Percentiles rank a stretch among this genome's conserved stretches.
These are phyloP conservation scores for Nicotiana obtusifolia DNA, from an alignment of 257 asterid species.

Conservation along the genomic window DNA sequence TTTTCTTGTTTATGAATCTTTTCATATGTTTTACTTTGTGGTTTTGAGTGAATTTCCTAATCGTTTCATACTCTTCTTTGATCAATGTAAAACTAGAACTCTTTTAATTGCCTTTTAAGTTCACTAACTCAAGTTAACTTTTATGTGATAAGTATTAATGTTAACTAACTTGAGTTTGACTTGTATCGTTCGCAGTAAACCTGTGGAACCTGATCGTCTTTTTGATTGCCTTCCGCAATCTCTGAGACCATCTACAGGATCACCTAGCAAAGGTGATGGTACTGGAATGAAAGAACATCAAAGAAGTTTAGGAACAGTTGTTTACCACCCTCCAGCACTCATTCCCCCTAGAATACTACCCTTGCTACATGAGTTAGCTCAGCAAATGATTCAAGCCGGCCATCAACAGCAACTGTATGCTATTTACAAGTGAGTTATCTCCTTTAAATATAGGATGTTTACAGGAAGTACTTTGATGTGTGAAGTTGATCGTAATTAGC, in stretches of 20 bases:
- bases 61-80: background rate
- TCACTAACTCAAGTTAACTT: background rate
- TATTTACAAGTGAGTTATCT: constrained; percentile 49
- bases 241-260: constrained; percentile 58
- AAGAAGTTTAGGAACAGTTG: constrained; percentile 49
- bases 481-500: background rate
- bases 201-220: constrained; percentile 86
- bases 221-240: constrained; percentile 86
- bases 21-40: background rate
- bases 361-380: constrained; percentile 55
- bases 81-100: background rate
- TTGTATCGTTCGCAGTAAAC: constrained; percentile 63
- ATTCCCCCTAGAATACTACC: constrained; percentile 79
- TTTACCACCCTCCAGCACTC: constrained; percentile 66
- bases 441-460: background rate
- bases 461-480: background rate
- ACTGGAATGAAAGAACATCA: constrained; percentile 44
- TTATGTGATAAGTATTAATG: background rate
- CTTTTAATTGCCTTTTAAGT: background rate
- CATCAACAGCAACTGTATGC: constrained; percentile 62
- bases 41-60: background rate
- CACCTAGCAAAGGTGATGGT: constrained; percentile 52
- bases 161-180: background rate
- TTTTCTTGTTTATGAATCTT: background rate
- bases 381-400: constrained; percentile 80